phyloP scores from a whole-genome alignment of 2,329 filamentous ascomycete genomes.

The Hymenoscyphus occultus region DNA sequence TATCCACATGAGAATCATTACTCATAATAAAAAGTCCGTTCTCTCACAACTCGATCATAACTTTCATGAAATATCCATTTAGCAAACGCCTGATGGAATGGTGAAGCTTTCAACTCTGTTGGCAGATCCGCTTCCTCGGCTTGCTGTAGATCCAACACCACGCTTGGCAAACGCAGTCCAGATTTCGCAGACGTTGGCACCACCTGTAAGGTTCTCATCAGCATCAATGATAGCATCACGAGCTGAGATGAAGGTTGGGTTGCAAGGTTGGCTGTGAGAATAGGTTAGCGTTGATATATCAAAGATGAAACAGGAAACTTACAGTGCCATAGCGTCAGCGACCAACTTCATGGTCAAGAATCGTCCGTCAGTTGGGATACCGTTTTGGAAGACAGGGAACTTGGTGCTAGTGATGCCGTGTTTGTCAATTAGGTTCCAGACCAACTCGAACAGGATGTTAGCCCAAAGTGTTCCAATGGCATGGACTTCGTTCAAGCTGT shows the following conservation, averaged over 20 bases:
- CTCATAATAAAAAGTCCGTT: neutral
- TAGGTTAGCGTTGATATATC: conserved; percentile 4
- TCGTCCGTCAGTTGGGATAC: conserved; percentile 51
- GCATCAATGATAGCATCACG: conserved; percentile 56
- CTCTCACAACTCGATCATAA: neutral
- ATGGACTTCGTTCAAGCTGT: conserved; percentile 44
- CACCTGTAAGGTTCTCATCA: conserved; percentile 49
- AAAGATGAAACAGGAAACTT: conserved; percentile 16
- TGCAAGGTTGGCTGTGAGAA: conserved; percentile 49
- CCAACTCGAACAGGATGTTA: conserved; percentile 51
- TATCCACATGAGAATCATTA: neutral
- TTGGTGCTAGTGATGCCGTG: conserved; percentile 48
- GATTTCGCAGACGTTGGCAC: conserved; percentile 49
- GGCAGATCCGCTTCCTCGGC: conserved; percentile 9
- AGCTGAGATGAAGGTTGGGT: conserved; percentile 51
- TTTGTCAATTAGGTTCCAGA: conserved; percentile 58
- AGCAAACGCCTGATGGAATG: conserved; percentile 15
- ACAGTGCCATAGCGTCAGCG: conserved; percentile 49
- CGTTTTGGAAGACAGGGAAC: conserved; percentile 42
- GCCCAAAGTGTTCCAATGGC: conserved; percentile 52
- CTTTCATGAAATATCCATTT: neutral
- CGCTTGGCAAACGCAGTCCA: conserved; percentile 57
- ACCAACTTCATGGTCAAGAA: conserved; percentile 44
- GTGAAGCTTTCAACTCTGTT: conserved; percentile 14
- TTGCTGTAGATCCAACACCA: conserved; percentile 43